These are phyloP conservation scores for Pyronema domesticum DNA, from an alignment of 495 filamentous ascomycete species.

Conservation along the genomic window DNA sequence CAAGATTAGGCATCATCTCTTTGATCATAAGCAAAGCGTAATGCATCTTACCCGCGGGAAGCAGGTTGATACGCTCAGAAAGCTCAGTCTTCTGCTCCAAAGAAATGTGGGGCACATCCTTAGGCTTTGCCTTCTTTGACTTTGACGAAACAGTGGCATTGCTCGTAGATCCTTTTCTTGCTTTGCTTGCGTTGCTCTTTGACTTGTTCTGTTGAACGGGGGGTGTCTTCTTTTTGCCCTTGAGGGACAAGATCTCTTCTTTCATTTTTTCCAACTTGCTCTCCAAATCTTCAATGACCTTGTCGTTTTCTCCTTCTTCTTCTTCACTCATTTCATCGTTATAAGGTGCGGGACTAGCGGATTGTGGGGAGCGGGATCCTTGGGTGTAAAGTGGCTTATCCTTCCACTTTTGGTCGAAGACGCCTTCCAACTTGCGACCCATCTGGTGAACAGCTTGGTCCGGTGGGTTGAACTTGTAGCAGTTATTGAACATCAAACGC, in stretches of 20 bases:
- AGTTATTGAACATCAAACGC: conserved; percentile 70
- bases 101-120: conserved; percentile 23
- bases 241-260: conserved; percentile 45
- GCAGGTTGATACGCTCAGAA: conserved; percentile 24
- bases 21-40: conserved; percentile 80
- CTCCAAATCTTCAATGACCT: conserved; percentile 36
- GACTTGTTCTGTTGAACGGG: conserved; percentile 41
- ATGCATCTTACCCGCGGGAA: conserved; percentile 41
- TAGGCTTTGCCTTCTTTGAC: conserved; percentile 14
- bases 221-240: conserved; percentile 46
- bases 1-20: conserved; percentile 59
- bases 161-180: conserved; percentile 24
- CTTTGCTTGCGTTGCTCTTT: conserved; percentile 31
- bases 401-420: conserved; percentile 56
- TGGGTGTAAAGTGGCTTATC: conserved; percentile 65
- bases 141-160: conserved; percentile 10
- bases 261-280: conserved; percentile 51
- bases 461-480: conserved; percentile 72
- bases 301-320: conserved; percentile 30
- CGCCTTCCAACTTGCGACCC: conserved; percentile 49
- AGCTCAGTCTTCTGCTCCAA: conserved; percentile 31
- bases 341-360: conserved; percentile 39
- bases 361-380: conserved; percentile 34
- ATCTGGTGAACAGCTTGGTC: conserved; percentile 53
- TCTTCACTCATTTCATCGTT: conserved; percentile 48